Percentiles rank a stretch among this genome's conserved stretches.
These are phyloP conservation scores for Aspergillus sp. DNA, from an alignment of 2,329 filamentous ascomycete genomes.

Conservation along the genomic window DNA sequence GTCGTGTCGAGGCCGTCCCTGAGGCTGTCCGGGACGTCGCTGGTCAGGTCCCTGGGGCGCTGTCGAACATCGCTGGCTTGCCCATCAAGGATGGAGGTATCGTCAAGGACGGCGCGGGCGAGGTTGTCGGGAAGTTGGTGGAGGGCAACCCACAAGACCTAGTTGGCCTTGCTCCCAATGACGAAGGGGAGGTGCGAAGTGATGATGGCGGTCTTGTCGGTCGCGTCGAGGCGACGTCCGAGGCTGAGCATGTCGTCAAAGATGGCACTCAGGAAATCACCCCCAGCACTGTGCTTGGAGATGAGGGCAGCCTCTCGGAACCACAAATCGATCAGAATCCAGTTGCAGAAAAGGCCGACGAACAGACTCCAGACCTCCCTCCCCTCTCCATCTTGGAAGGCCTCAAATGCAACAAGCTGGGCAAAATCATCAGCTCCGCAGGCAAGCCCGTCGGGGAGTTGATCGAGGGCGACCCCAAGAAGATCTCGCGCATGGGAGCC, in stretches of 20 bases:
- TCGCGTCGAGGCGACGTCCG: background rate
- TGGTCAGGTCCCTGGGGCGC: constrained; percentile 34
- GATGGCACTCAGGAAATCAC: constrained; percentile 45
- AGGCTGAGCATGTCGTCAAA: constrained; percentile 43
- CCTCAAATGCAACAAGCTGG: constrained; percentile 44
- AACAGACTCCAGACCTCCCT: constrained; percentile 29
- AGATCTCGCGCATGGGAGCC: constrained; percentile 46
- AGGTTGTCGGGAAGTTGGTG: background rate
- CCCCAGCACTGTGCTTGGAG: background rate
- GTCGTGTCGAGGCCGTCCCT: constrained; percentile 39
- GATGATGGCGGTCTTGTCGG: constrained; percentile 1
- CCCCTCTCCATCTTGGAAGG: constrained; percentile 39
- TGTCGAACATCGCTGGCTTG: background rate
- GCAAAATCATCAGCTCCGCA: constrained; percentile 42
- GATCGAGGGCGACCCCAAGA: constrained; percentile 63
- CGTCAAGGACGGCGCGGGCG: background rate
- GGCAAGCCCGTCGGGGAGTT: constrained; percentile 57
- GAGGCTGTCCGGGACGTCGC: constrained; percentile 51
- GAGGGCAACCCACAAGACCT: background rate
- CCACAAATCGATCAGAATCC: constrained; percentile 37
- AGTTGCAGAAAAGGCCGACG: constrained; percentile 18
- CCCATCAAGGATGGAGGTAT: background rate
- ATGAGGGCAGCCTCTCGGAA: too few relatives aligned
- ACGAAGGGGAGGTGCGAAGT: background rate
- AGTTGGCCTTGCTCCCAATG: background rate